Evolutionary conservation across 1,284 basidiomycete genomes (phyloP), one percentile per base, ranked within the genome.

Genomic region (Heimioporus punctisporus): DNA sequence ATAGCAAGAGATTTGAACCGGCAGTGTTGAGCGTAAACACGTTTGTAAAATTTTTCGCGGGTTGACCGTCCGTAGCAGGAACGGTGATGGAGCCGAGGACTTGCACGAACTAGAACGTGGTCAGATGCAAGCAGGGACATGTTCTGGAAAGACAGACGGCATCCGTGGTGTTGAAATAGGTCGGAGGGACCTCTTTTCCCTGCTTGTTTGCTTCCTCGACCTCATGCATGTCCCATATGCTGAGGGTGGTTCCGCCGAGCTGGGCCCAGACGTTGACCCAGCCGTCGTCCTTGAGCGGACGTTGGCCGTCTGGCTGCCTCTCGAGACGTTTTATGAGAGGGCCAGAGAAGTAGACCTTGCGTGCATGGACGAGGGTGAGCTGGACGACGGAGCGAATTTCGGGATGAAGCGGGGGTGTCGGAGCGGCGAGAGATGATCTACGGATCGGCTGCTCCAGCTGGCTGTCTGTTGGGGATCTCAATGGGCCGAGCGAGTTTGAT

Each of bases 211-310:
- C 93, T 70, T 90, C 85, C 58, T 92, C 84, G 55, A 95, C 87
- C 60, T 88, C 83, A 63, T 83, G 82, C 85, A 95, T 95, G 69
- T 92, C 90, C 93, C 93, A 95, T 42, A 93, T 79, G 63, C 93
- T 96, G 52, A 98, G 81, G 10, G 93, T 95, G 10, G 95, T 97
- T 7, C 95, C 95, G 43, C 92, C 91, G 27, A 98, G 79, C 74
- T 98, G 95, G 2, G 92, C 91, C 94, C 94, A 97, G 11, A 97
- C 88, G n/a, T 93, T 84, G 10, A 82, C 79, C 93, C 94, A 96
- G n/a, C 90, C 90, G 28, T 93, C 88, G 62, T 95, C 84, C 68
- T 86, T 86, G 60, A 77, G 63, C 46, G 90, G 80, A 65, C 81
- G 80, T 57, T 87, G 83, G 11, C 93, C 92, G 64, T 93, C 91